These are phyloP conservation scores for Naumovozyma dairenensis DNA, from an alignment of 805 yeast genomes.

Conservation along the genomic window DNA sequence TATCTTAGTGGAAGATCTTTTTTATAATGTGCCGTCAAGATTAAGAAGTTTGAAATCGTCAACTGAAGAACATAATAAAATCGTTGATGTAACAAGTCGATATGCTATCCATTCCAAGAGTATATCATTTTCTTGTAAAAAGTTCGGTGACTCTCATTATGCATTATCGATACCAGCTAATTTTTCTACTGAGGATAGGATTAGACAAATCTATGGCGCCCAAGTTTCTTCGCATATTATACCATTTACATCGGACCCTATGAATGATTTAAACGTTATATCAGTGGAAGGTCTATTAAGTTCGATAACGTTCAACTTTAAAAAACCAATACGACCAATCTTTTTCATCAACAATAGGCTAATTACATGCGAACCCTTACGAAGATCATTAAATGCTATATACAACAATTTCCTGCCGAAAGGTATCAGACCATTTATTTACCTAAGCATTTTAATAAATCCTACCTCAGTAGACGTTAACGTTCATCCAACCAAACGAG, in stretches of 20 bases:
- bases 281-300: slow-evolving; percentile 53
- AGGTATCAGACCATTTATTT: slow-evolving; percentile 68
- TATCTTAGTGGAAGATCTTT: slow-evolving; percentile 75
- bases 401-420: slow-evolving; percentile 66
- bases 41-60: slow-evolving; percentile 53
- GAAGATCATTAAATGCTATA: slow-evolving; percentile 53
- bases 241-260: slow-evolving; percentile 32
- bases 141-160: slow-evolving; percentile 63
- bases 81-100: slow-evolving; percentile 73
- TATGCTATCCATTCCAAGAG: slow-evolving; percentile 66
- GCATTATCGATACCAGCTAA: slow-evolving; percentile 50
- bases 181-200: slow-evolving; percentile 50
- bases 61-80: slow-evolving; percentile 64
- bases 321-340: slow-evolving; percentile 56
- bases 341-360: slow-evolving; percentile 80
- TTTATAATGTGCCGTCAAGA: slow-evolving; percentile 79
- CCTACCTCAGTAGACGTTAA: slow-evolving; percentile 81
- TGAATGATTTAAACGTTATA: slow-evolving; percentile 40
- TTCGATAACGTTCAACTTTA: slow-evolving; percentile 57
- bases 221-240: slow-evolving; percentile 56
- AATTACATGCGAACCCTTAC: slow-evolving; percentile 73
- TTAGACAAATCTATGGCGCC: slow-evolving; percentile 64
- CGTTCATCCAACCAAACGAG: slow-evolving; percentile 91
- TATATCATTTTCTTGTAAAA: slow-evolving; percentile 73
- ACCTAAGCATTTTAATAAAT: slow-evolving; percentile 54